A percentile compares a stretch with the other conserved stretches of the same genome.
These are phyloP conservation scores for Somion occarium DNA, from an alignment of 1,284 basidiomycete genomes.

Conservation along the genomic window DNA sequence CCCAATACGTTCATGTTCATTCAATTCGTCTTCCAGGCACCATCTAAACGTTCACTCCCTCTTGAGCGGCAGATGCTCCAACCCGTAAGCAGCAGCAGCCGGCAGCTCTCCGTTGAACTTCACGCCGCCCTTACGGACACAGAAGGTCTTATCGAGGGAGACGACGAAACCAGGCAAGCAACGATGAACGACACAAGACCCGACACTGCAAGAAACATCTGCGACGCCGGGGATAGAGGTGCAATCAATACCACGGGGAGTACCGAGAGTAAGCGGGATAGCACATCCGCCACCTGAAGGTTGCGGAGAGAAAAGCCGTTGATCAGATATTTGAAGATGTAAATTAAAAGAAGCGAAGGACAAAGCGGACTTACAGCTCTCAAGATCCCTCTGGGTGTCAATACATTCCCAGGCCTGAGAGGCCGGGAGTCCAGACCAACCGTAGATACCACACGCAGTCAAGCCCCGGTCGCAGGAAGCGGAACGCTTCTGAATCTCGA, in stretches of 20 bases:
- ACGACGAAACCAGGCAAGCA: conserved; percentile 41
- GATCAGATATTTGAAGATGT: background rate
- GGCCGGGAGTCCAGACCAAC: conserved; percentile 19
- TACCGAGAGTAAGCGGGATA: conserved; percentile 27
- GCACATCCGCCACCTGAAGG: conserved; percentile 46
- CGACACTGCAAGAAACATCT: conserved; percentile 43
- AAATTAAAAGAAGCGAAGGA: background rate
- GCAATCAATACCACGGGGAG: conserved; percentile 39
- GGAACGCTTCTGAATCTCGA: conserved; percentile 17
- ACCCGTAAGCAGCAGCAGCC: conserved; percentile 17
- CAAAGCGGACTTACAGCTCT: conserved; percentile 41
- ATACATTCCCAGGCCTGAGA: conserved; percentile 43
- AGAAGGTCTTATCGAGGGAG: conserved; percentile 20
- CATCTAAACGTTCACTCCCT: conserved; percentile 2
- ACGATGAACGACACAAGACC: conserved; percentile 40
- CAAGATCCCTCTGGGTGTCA: conserved; percentile 39
- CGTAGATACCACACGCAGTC: conserved; percentile 39
- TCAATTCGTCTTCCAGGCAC: background rate
- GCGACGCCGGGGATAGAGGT: conserved; percentile 42
- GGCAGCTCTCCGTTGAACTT: conserved; percentile 7
- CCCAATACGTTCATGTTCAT: background rate
- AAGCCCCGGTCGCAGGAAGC: conserved; percentile 23
- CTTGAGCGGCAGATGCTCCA: conserved; percentile 22
- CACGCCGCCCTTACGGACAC: conserved; percentile 10
- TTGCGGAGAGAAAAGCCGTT: conserved; percentile 1